Evolutionary conservation across 2,329 filamentous ascomycete species (phyloP).

Genomic region (Microdochium trichocladiopsis): DNA sequence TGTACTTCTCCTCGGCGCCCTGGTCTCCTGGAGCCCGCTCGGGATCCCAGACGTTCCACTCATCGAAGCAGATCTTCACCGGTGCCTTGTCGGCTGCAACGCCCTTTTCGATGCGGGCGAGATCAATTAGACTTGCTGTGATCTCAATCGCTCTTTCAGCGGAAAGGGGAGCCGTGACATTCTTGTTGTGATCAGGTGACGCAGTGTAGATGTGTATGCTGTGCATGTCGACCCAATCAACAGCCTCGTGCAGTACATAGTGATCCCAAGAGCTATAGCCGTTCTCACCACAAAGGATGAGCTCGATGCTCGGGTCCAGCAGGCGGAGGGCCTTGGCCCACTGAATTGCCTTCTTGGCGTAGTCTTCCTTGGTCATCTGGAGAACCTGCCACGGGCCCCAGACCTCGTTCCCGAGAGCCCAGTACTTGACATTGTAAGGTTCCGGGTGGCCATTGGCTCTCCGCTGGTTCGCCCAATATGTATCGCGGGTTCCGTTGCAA

Average conservation of each 20-base stretch:
- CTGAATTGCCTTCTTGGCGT: slow-evolving; percentile 60
- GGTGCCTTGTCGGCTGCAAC: slow-evolving; percentile 50
- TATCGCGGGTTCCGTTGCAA: slow-evolving; percentile 72
- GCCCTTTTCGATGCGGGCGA: slow-evolving; percentile 63
- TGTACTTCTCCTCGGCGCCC: slow-evolving; percentile 69
- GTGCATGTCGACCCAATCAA: slow-evolving; percentile 69
- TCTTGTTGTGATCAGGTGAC: slow-evolving; percentile 33
- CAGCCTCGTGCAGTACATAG: slow-evolving; percentile 63
- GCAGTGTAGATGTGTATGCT: slow-evolving; percentile 75
- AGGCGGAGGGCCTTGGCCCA: slow-evolving; percentile 68
- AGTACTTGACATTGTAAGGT: slow-evolving; percentile 79
- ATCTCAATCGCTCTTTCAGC: slow-evolving; percentile 72
- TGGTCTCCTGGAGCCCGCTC: slow-evolving; percentile 61
- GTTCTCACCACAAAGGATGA: slow-evolving; percentile 70
- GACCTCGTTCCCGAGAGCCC: slow-evolving; percentile 74
- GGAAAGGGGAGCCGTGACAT: slow-evolving; percentile 55
- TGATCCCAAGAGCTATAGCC: slow-evolving; percentile 66
- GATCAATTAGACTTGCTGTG: slow-evolving; percentile 60
- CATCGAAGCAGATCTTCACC: slow-evolving; percentile 73
- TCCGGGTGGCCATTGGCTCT: slow-evolving; percentile 67
- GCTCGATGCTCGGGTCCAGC: slow-evolving; percentile 59
- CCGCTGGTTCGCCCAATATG: slow-evolving; percentile 75
- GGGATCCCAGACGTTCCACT: slow-evolving; percentile 82
- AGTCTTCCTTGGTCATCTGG: slow-evolving; percentile 63
- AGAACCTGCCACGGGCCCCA: slow-evolving; percentile 63